Evolutionary conservation across 176 grass and related monocot species (phyloP).

Genomic region (Aegilops tauschii): DNA sequence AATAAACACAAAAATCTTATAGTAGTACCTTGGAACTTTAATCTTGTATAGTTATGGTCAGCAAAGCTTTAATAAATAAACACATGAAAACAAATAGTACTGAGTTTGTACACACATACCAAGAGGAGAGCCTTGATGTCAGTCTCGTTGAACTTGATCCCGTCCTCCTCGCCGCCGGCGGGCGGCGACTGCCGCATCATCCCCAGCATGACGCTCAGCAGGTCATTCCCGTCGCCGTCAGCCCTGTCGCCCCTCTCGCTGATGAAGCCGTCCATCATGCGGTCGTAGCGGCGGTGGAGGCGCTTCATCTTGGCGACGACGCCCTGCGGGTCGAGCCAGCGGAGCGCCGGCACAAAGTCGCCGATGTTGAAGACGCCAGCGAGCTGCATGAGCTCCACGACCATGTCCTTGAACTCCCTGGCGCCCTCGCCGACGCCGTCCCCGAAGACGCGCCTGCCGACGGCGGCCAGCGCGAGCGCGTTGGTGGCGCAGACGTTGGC

Average conservation of each 20-base stretch:
- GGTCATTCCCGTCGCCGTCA: constrained; percentile 24
- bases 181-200: neutral
- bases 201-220: constrained; percentile 40
- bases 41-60: no score
- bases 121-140: constrained; percentile 65
- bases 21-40: no score
- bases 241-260: constrained; percentile 19
- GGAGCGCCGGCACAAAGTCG: constrained; percentile 57
- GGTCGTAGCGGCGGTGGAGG: constrained; percentile 63
- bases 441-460: constrained; percentile 60
- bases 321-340: constrained; percentile 56
- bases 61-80: no score
- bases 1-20: no score
- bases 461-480: constrained; percentile 42
- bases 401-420: constrained; percentile 64
- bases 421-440: constrained; percentile 17
- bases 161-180: neutral
- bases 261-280: constrained; percentile 59
- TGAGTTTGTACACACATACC: constrained; percentile 12
- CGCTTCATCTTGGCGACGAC: constrained; percentile 57
- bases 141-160: constrained; percentile 35
- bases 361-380: constrained; percentile 63
- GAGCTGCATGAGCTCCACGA: constrained; percentile 57
- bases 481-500: constrained; percentile 69
- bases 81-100: no score